Percentiles rank a stretch among this genome's conserved stretches.
Evolutionary conservation across 257 asterid species (phyloP).

Genomic region (Solanum chmielewskii): DNA sequence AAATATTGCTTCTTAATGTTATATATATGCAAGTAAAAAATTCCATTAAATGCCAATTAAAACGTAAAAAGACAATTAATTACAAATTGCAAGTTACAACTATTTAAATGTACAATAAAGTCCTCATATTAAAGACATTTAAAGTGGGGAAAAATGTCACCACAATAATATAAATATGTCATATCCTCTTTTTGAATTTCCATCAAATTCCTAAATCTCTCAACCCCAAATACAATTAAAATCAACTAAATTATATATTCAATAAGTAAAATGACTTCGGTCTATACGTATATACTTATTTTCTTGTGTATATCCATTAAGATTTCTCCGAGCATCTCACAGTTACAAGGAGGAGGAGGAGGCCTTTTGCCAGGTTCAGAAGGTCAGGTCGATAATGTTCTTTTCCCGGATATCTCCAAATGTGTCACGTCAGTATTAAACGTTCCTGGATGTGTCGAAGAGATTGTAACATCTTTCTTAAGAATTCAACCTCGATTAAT

Average conservation of each 20-base stretch:
- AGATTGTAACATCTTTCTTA: conserved; percentile 5
- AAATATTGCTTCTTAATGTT: not conserved
- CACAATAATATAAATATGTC: not conserved
- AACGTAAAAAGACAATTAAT: not conserved
- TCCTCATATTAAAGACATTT: not conserved
- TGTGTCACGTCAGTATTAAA: conserved; percentile 5
- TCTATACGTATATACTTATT: not conserved
- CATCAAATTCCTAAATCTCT: not conserved
- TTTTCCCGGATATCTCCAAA: not conserved
- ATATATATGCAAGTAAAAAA: not conserved
- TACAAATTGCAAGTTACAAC: not conserved
- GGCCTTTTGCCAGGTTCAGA: not conserved
- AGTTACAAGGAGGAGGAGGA: not conserved
- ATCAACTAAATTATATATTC: not conserved
- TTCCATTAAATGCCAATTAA: not conserved
- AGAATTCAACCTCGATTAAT: not conserved
- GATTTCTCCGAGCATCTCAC: not conserved
- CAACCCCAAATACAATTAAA: not conserved
- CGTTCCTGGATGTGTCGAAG: conserved; percentile 12
- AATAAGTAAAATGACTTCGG: not conserved
- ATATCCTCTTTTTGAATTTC: not conserved
- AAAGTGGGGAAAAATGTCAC: not conserved
- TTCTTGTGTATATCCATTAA: not conserved
- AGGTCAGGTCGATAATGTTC: not conserved
- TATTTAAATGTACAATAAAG: not conserved